phyloP scores from a whole-genome alignment of 2,329 filamentous ascomycete genomes.

The Aspergillus japonicus region DNA sequence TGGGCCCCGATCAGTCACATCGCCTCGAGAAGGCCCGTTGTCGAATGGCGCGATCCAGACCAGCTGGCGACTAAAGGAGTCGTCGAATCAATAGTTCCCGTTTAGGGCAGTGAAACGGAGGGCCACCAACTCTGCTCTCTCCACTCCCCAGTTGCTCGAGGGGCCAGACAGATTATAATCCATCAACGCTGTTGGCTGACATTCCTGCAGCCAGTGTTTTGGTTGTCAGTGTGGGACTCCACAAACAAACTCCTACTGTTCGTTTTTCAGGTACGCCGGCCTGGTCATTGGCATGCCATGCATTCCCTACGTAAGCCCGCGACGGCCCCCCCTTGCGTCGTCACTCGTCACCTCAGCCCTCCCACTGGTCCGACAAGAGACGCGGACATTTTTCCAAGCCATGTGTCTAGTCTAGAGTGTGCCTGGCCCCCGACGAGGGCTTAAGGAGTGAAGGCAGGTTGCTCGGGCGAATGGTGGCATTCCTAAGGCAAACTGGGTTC shows the following conservation, averaged over 20 bases:
- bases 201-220: background rate
- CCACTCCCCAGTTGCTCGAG: background rate
- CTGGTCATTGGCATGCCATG: conserved; percentile 2
- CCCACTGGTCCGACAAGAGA: background rate
- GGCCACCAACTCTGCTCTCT: background rate
- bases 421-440: background rate
- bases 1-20: background rate
- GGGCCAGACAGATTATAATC: background rate
- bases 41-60: background rate
- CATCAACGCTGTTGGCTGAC: background rate
- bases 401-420: background rate
- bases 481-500: background rate
- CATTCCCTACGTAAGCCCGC: conserved; percentile 2
- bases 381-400: background rate
- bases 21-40: background rate
- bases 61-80: background rate
- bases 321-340: conserved; percentile 5
- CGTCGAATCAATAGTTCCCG: conserved; percentile 6
- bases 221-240: background rate
- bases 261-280: background rate
- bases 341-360: background rate
- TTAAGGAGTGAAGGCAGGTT: background rate
- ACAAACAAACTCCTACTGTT: background rate
- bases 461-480: conserved; percentile 7
- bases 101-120: conserved; percentile 5